Evolutionary conservation across 371 early-diverging fungal genomes (phyloP).

Genomic region (Lichtheimia ornata): DNA sequence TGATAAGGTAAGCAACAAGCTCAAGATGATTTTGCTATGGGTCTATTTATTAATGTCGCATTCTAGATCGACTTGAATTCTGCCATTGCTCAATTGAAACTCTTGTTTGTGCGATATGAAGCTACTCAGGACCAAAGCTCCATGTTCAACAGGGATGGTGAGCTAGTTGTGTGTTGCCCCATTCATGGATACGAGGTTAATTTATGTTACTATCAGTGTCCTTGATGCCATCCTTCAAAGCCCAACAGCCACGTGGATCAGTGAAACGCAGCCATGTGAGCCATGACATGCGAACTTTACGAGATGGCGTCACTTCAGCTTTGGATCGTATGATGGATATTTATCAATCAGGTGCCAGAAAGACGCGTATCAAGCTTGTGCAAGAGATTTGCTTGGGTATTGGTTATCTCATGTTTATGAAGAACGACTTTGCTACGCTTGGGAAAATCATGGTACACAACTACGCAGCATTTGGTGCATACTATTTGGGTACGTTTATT

Average conservation of each 20-base stretch:
- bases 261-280: background rate
- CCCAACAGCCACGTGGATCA: conserved; percentile 8
- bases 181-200: too few species aligned
- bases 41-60: background rate
- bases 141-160: too few species aligned
- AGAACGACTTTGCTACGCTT: conserved; percentile 17
- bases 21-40: too few species aligned
- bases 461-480: conserved; percentile 24
- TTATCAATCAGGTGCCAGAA: conserved; percentile 17
- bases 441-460: conserved; percentile 16
- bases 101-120: conserved; percentile 11
- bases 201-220: conserved; percentile 6
- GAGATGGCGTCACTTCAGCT: conserved; percentile 18
- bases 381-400: conserved; percentile 22
- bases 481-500: conserved; percentile 30
- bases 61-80: conserved; percentile 16
- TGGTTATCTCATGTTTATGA: conserved; percentile 22
- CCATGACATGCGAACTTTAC: conserved; percentile 14
- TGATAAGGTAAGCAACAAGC: too few species aligned
- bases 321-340: conserved; percentile 26
- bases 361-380: conserved; percentile 18
- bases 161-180: too few species aligned
- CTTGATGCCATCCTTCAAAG: conserved; percentile 18
- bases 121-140: background rate
- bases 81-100: conserved; percentile 13